phyloP scores from a whole-genome alignment of 2,329 filamentous ascomycete species.

The Aspergillus bombycis region DNA sequence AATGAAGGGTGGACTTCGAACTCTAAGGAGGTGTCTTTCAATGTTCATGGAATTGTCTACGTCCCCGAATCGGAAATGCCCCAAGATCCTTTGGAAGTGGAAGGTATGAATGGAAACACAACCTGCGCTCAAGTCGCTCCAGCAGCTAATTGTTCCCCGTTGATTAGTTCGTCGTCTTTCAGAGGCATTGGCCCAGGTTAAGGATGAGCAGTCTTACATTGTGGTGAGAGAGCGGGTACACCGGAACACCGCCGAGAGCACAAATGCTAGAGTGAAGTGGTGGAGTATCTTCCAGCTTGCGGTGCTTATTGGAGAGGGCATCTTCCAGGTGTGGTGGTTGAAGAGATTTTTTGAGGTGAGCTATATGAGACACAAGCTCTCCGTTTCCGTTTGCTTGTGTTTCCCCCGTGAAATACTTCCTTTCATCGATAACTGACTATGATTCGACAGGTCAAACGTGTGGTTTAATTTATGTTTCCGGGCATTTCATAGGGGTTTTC shows the following conservation, averaged over 20 bases:
- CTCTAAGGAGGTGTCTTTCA: constrained; percentile 98
- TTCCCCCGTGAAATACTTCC: not conserved
- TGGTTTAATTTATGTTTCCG: constrained; percentile 42
- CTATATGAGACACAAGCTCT: constrained; percentile 10
- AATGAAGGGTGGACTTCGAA: constrained; percentile 97
- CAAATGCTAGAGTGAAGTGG: constrained; percentile 97
- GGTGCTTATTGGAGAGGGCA: constrained; percentile 84
- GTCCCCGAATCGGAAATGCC: constrained; percentile 84
- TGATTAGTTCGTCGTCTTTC: constrained; percentile 74
- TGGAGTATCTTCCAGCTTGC: constrained; percentile 97
- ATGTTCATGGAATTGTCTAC: constrained; percentile 98
- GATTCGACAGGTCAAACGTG: constrained; percentile 48
- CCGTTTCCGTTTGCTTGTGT: not conserved
- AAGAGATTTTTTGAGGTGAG: constrained; percentile 92
- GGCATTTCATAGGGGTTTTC: constrained; percentile 11
- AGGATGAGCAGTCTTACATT: constrained; percentile 98
- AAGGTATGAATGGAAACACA: constrained; percentile 62
- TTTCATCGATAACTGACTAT: not conserved
- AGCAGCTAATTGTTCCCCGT: constrained; percentile 6
- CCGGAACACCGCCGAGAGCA: constrained; percentile 98
- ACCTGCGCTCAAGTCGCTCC: not conserved
- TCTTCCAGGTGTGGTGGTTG: constrained; percentile 99
- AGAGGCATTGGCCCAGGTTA: constrained; percentile 86
- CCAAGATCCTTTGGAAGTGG: constrained; percentile 84
- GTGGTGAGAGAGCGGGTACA: constrained; percentile 93